Evolutionary conservation across 345 rosid genomes (phyloP).

Genomic region (Eucalyptus erythrocorys): DNA sequence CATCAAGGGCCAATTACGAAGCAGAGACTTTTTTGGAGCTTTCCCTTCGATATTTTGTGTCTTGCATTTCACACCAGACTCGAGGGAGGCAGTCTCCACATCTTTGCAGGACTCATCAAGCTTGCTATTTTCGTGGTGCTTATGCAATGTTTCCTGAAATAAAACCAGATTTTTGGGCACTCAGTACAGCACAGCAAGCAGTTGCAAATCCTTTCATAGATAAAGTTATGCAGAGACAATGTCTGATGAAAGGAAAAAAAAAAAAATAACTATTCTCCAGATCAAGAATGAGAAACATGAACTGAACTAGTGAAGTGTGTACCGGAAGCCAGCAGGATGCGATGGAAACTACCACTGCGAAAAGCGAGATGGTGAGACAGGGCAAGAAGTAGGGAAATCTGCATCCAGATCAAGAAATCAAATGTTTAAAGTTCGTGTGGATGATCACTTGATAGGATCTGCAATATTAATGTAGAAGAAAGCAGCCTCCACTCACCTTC

Average conservation of each 20-base stretch:
- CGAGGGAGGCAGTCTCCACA: slow-evolving; percentile 5
- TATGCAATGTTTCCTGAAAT: slow-evolving; percentile 70
- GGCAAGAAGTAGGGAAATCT: slow-evolving; percentile 87
- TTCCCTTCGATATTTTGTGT: slow-evolving; percentile 2
- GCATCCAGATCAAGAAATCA: slow-evolving; percentile 3
- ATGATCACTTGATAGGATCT: background rate
- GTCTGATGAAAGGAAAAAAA: background rate
- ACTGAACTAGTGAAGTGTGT: background rate
- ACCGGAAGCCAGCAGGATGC: slow-evolving; percentile 71
- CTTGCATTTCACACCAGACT: background rate
- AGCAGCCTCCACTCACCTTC: slow-evolving; percentile 22
- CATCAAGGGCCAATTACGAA: slow-evolving; percentile 81
- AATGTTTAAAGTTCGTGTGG: background rate
- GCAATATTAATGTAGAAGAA: background rate
- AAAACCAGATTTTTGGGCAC: background rate
- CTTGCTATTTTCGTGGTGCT: slow-evolving; percentile 15
- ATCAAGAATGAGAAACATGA: background rate
- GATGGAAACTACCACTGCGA: slow-evolving; percentile 50
- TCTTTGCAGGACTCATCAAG: slow-evolving; percentile 25
- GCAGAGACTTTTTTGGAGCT: slow-evolving; percentile 26
- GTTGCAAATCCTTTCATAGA: background rate
- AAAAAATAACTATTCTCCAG: background rate
- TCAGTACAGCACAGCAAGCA: background rate
- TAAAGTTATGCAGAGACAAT: background rate
- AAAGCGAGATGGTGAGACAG: slow-evolving; percentile 40